Evolutionary conservation across 805 yeast species (phyloP).

Genomic region (Debaryomyces prosopidis): DNA sequence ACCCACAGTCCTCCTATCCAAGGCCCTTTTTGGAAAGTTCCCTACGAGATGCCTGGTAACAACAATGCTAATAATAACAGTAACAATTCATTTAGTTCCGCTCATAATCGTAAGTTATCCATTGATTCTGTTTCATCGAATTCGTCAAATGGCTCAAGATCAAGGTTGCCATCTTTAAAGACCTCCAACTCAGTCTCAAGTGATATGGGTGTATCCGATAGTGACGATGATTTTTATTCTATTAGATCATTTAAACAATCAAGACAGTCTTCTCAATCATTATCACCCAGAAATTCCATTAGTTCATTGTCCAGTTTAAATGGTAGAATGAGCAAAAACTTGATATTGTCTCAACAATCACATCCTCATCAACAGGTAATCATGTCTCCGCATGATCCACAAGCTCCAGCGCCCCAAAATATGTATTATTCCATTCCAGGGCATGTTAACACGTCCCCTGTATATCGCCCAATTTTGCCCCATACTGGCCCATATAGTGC

Average conservation of each 20-base stretch:
- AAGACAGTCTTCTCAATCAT: conserved; percentile 15
- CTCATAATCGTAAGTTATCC: conserved; percentile 41
- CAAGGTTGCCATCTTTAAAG: conserved; percentile 31
- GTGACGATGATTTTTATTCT: conserved; percentile 38
- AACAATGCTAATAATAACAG: conserved; percentile 1
- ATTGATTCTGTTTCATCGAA: conserved; percentile 52
- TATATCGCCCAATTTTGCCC: conserved; percentile 4
- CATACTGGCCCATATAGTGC: conserved; percentile 2
- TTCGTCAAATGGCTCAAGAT: conserved; percentile 36
- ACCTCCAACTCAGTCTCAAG: conserved; percentile 21
- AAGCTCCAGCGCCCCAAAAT: conserved; percentile 12
- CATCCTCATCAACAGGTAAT: conserved; percentile 7
- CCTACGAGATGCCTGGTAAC: conserved; percentile 52
- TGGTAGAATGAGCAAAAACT: conserved; percentile 26
- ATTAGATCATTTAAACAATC: conserved; percentile 18
- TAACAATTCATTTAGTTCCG: conserved; percentile 4
- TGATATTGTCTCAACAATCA: conserved; percentile 6
- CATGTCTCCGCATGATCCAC: conserved; percentile 4
- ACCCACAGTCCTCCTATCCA: conserved; percentile 32
- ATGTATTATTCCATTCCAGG: not conserved
- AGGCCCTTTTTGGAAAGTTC: conserved; percentile 63
- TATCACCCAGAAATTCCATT: conserved; percentile 36
- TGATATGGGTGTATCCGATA: conserved; percentile 27
- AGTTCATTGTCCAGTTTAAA: conserved; percentile 30
- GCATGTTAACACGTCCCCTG: not conserved